Conservation (phyloP, 1,284 basidiomycete species). For the Ustilago crameri region DNA sequence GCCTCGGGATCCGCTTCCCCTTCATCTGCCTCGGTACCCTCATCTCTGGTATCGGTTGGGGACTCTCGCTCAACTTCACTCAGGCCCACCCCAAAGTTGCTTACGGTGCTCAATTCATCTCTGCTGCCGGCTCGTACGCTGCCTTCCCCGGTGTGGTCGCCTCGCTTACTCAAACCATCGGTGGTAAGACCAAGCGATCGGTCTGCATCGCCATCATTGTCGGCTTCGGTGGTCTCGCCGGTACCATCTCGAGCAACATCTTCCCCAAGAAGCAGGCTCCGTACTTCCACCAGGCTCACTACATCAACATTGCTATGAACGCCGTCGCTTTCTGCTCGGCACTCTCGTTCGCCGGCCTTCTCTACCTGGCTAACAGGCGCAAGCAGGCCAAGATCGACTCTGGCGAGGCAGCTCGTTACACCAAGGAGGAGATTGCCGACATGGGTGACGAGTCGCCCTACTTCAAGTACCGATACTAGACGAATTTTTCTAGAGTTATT, state of each 20-base stretch:
- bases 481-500: neutral
- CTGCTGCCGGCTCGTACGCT: constrained; percentile 55
- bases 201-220: constrained; percentile 57
- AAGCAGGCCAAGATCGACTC: constrained; percentile 54
- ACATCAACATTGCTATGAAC: constrained; percentile 55
- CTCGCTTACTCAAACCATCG: constrained; percentile 50
- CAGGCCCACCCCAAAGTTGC: constrained; percentile 37
- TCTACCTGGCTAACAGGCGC: constrained; percentile 42
- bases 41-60: constrained; percentile 56
- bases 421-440: constrained; percentile 46
- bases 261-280: constrained; percentile 52
- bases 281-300: constrained; percentile 51
- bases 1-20: constrained; percentile 38
- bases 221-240: constrained; percentile 55
- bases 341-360: constrained; percentile 40
- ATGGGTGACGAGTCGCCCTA: constrained; percentile 57
- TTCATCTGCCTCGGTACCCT: constrained; percentile 50
- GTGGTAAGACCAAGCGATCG: constrained; percentile 54
- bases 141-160: constrained; percentile 55
- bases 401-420: constrained; percentile 43
- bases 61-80: constrained; percentile 40
- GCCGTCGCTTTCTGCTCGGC: constrained; percentile 41
- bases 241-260: constrained; percentile 57
- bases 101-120: constrained; percentile 58
- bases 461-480: constrained; percentile 59